These are phyloP conservation scores for Gossypium mustelinum DNA, from an alignment of 345 rosid genomes.

Conservation along the genomic window DNA sequence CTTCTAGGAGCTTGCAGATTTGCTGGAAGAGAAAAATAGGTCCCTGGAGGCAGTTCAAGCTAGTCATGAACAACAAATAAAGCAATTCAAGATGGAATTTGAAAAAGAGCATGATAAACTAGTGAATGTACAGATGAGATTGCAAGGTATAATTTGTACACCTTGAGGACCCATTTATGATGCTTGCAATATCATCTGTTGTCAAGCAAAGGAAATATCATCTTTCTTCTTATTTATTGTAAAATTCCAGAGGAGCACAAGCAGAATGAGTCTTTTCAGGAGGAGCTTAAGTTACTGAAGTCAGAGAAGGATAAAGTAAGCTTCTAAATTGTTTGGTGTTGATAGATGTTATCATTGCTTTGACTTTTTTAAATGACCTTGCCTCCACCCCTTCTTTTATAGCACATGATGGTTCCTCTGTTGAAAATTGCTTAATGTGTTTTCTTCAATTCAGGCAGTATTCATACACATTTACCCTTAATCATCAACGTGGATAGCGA, in stretches of 20 bases:
- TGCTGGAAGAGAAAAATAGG: slow-evolving; percentile 77
- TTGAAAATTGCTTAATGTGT: background rate
- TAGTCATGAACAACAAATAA: slow-evolving; percentile 41
- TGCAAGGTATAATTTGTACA: slow-evolving; percentile 47
- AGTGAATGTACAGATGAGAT: slow-evolving; percentile 41
- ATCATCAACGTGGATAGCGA: background rate
- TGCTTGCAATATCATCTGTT: background rate
- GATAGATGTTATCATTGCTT: background rate
- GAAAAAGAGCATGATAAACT: slow-evolving; percentile 51
- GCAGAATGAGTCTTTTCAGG: slow-evolving; percentile 51
- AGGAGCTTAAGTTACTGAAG: slow-evolving; percentile 54
- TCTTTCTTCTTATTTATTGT: slow-evolving; percentile 12
- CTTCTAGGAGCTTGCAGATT: slow-evolving; percentile 93
- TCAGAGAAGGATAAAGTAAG: slow-evolving; percentile 67
- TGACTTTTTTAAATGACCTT: background rate
- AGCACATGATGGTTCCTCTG: background rate
- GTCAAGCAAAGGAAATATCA: background rate
- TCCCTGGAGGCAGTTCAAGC: slow-evolving; percentile 56
- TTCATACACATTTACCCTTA: background rate
- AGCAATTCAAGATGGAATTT: slow-evolving; percentile 50
- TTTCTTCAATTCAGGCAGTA: background rate
- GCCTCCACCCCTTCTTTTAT: background rate
- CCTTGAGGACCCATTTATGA: slow-evolving; percentile 7
- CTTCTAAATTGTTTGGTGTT: slow-evolving; percentile 15
- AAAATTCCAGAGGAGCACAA: slow-evolving; percentile 62